A percentile compares a stretch with the other conserved stretches of the same genome.
Evolutionary conservation across 2,329 filamentous ascomycete species (phyloP).

Genomic region (Colletotrichum godetiae): DNA sequence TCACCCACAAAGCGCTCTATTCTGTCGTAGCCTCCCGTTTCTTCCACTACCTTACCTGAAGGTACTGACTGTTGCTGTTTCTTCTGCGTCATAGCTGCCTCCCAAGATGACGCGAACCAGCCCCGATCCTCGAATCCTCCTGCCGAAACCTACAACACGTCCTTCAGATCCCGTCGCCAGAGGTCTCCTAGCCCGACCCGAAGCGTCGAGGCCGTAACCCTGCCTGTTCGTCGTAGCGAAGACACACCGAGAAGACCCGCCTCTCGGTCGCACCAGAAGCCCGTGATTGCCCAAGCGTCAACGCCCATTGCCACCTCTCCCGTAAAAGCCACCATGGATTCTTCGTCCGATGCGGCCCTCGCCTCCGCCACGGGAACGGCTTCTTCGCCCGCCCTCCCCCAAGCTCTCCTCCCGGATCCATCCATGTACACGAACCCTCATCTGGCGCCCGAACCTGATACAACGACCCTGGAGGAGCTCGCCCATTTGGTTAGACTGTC

Average conservation of each 20-base stretch:
- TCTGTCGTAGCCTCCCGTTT: not conserved
- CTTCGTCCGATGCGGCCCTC: slow-evolving; percentile 41
- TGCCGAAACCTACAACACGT: slow-evolving; percentile 67
- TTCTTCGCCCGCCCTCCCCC: slow-evolving; percentile 56
- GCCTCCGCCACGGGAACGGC: slow-evolving; percentile 53
- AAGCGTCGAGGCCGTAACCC: slow-evolving; percentile 56
- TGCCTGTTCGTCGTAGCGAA: slow-evolving; percentile 57
- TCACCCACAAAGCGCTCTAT: not conserved
- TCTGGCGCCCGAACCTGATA: slow-evolving; percentile 69
- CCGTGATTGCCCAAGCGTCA: slow-evolving; percentile 60
- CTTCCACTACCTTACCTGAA: not conserved
- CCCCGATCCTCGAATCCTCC: slow-evolving; percentile 36
- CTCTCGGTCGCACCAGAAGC: slow-evolving; percentile 52
- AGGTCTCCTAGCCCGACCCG: slow-evolving; percentile 67
- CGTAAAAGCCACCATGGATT: slow-evolving; percentile 37
- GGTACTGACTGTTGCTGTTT: slow-evolving; percentile 38
- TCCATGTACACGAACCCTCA: slow-evolving; percentile 74
- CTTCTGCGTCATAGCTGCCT: slow-evolving; percentile 54
- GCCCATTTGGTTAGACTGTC: slow-evolving; percentile 82
- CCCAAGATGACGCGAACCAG: slow-evolving; percentile 61
- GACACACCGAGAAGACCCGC: slow-evolving; percentile 53
- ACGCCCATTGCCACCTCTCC: slow-evolving; percentile 42
- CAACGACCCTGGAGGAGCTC: slow-evolving; percentile 80
- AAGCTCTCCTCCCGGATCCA: slow-evolving; percentile 68
- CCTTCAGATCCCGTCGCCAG: slow-evolving; percentile 62